phyloP scores from a whole-genome alignment of 345 rosid genomes.

The Corchorus capsularis region DNA sequence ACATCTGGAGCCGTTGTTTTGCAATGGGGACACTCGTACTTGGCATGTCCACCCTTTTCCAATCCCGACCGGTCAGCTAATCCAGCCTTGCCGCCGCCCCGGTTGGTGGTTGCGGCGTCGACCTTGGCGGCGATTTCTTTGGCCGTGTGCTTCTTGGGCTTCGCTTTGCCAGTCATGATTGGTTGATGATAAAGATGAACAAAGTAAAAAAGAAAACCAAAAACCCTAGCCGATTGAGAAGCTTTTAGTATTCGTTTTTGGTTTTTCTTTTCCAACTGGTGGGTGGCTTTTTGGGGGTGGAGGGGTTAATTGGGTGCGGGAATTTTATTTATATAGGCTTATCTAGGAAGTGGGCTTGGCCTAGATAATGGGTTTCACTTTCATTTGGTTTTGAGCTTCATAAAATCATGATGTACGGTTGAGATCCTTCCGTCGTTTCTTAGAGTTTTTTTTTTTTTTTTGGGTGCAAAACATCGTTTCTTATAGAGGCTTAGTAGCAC shows the following conservation, averaged over 20 bases:
- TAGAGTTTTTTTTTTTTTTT: no score
- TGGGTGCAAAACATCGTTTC: no score
- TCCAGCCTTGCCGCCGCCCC: slow-evolving; percentile 97
- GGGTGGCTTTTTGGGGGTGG: neutral
- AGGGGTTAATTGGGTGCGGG: neutral
- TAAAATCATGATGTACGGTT: no score
- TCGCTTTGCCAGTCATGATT: slow-evolving; percentile 88
- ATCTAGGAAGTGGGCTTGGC: neutral
- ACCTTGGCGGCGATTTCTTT: slow-evolving; percentile 85
- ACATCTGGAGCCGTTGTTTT: slow-evolving; percentile 72
- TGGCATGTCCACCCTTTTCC: slow-evolving; percentile 93
- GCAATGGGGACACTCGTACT: slow-evolving; percentile 91
- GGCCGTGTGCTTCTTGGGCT: slow-evolving; percentile 99
- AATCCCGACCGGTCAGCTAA: slow-evolving; percentile 59
- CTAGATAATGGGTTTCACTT: neutral
- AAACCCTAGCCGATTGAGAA: slow-evolving; percentile 1
- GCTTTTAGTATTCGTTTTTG: neutral
- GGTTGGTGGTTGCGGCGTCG: slow-evolving; percentile 87
- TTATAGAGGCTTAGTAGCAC: neutral
- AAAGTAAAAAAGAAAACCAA: neutral
- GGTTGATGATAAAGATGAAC: slow-evolving; percentile 17
- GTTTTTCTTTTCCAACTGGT: no score
- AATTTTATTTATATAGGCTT: slow-evolving; percentile 1
- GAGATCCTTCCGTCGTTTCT: no score
- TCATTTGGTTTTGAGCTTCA: neutral